Conservation (phyloP, 805 yeast genomes). For the Pichia cabralensis region DNA sequence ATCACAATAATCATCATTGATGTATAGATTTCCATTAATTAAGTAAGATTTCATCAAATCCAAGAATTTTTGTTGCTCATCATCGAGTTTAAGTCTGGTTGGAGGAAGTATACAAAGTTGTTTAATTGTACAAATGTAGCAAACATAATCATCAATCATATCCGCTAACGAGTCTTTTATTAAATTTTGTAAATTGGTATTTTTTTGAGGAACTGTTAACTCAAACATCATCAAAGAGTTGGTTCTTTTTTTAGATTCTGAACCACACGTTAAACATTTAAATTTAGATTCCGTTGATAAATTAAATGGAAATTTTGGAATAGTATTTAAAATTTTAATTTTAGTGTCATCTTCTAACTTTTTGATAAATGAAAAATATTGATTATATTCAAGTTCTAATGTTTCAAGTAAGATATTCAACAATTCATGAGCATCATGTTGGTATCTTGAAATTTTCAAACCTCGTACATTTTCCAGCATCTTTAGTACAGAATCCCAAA, state of each 20-base stretch:
- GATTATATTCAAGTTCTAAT: slow-evolving; percentile 49
- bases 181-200: no score
- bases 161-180: slow-evolving; percentile 32
- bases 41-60: slow-evolving; percentile 26
- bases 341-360: slow-evolving; percentile 35
- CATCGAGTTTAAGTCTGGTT: no score
- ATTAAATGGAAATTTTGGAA: slow-evolving; percentile 68
- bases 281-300: slow-evolving; percentile 61
- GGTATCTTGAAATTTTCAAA: slow-evolving; percentile 66
- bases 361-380: slow-evolving; percentile 29
- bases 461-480: slow-evolving; percentile 64
- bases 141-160: slow-evolving; percentile 56
- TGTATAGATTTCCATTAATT: slow-evolving; percentile 30
- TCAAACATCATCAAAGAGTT: slow-evolving; percentile 65
- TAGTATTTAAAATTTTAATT: slow-evolving; percentile 16
- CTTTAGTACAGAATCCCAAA: slow-evolving; percentile 71
- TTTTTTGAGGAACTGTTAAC: slow-evolving; percentile 62
- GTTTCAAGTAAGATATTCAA: slow-evolving; percentile 75
- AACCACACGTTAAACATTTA: slow-evolving; percentile 58
- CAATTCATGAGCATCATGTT: slow-evolving; percentile 94
- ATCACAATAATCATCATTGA: slow-evolving; percentile 50
- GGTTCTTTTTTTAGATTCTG: slow-evolving; percentile 45
- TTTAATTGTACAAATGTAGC: slow-evolving; percentile 55
- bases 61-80: slow-evolving; percentile 25
- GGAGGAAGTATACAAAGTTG: no score